These are phyloP conservation scores for Podospora comata DNA, from an alignment of 495 filamentous ascomycete species.

Conservation along the genomic window DNA sequence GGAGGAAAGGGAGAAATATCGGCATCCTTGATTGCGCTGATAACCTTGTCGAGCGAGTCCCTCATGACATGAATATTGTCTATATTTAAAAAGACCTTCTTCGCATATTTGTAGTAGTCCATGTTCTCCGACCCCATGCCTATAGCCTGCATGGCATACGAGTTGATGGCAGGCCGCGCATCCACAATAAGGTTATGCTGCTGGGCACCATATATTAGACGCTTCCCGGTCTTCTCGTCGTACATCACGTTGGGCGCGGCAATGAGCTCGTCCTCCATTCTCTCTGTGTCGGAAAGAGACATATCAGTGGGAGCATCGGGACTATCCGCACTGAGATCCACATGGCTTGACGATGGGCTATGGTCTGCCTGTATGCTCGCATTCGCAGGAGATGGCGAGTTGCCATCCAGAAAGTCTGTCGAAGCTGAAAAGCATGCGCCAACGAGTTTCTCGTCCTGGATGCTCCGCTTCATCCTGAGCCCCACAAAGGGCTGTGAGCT, in stretches of 20 bases:
- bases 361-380: slow-evolving; percentile 33
- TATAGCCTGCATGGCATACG: slow-evolving; percentile 90
- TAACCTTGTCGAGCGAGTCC: slow-evolving; percentile 80
- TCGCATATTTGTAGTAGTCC: slow-evolving; percentile 92
- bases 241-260: slow-evolving; percentile 42
- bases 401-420: slow-evolving; percentile 40
- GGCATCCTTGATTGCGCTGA: slow-evolving; percentile 88
- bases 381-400: slow-evolving; percentile 3
- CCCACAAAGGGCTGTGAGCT: slow-evolving; percentile 92
- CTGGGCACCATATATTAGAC: slow-evolving; percentile 84
- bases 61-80: slow-evolving; percentile 99
- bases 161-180: slow-evolving; percentile 92
- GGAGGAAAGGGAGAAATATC: slow-evolving; percentile 83
- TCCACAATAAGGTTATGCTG: slow-evolving; percentile 96
- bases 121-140: slow-evolving; percentile 96
- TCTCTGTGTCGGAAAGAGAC: slow-evolving; percentile 58
- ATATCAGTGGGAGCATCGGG: slow-evolving; percentile 25
- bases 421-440: slow-evolving; percentile 88
- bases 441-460: slow-evolving; percentile 93
- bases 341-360: slow-evolving; percentile 60
- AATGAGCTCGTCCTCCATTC: slow-evolving; percentile 70
- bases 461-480: slow-evolving; percentile 81
- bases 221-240: slow-evolving; percentile 47
- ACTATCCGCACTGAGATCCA: slow-evolving; percentile 45
- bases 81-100: slow-evolving; percentile 93